Base-by-base conservation (phyloP, 768 basidiomycete genomes). In the Tephrocybe sp. region DNA sequence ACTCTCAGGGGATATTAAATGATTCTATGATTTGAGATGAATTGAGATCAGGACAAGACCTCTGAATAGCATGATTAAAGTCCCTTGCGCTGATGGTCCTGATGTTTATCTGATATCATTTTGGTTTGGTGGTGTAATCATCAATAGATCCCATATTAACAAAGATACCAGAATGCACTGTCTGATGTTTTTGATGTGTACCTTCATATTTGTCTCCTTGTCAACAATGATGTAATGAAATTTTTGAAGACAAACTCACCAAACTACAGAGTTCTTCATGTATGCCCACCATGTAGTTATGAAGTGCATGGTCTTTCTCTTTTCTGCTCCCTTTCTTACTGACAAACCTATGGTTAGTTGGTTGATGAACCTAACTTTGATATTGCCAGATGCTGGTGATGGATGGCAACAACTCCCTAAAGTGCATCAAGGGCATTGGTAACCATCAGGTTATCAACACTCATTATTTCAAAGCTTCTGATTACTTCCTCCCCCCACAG, bases 221-320 rank as follows among this genome's bases (percentile, higher is more conserved):
- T 72, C n/a, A 49, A 67, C 17, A 14, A 17, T 2, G 50, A 40
- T 0, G 59, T 73, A n/a, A 21, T 55, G 3, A 18, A 9, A 7
- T 58, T 53, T 3, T 61, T 77, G 15, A 62, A 62, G 1, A 57
- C 63, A 0, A 57, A 70, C 43, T 34, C 44, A 0, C 60, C 63
- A 0, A 37, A 73, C 26, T 77, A 71, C 69, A 52, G 63, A 2
- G 64, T 68, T 2, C 21, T 57, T 28, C 63, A 74, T 47, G 56
- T 64, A 0, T 77, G 75, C 54, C 67, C 68, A 0, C 51, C 72
- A 0, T 76, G 75, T 53, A 50, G 50, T 15, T 72, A 74, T 43
- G 58, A 68, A 63, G 65, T 73, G 46, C 8, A 44, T 37, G 15
- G 10, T 10, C 14, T 43, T 17, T 47, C 17, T 41, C 17, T 14